These are phyloP conservation scores for Colletotrichum sp. DNA, from an alignment of 2,329 filamentous ascomycete species.

Conservation along the genomic window DNA sequence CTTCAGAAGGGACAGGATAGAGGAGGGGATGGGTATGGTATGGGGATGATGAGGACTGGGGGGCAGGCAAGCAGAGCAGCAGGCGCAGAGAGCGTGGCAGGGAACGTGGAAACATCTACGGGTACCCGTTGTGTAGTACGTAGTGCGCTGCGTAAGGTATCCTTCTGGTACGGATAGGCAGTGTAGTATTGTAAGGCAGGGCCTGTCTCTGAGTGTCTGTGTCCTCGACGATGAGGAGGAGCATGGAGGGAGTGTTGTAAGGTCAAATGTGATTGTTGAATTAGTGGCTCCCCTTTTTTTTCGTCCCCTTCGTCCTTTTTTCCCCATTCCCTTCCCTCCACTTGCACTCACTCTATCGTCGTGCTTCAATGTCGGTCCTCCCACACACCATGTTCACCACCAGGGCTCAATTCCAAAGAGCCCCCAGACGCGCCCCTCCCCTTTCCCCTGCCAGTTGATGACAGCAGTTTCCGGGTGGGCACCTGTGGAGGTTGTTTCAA, in stretches of 20 bases:
- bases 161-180: background rate
- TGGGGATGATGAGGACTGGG: background rate
- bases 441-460: conserved; percentile 14
- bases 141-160: background rate
- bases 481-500: conserved; percentile 22
- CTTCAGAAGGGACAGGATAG: background rate
- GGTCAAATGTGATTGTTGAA: background rate
- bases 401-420: background rate
- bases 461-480: conserved; percentile 12
- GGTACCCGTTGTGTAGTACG: background rate
- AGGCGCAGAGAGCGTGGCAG: background rate
- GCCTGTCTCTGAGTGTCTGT: background rate
- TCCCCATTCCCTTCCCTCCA: background rate
- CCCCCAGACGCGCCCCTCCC: background rate
- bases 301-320: too few relatives aligned
- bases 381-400: background rate
- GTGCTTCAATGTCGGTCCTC: background rate
- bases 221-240: background rate
- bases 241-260: background rate
- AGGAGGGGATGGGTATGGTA: background rate
- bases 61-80: background rate
- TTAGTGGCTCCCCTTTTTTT: background rate
- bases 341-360: background rate
- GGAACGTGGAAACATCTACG: background rate
- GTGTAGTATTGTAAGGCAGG: background rate